phyloP scores from a whole-genome alignment of 371 early-diverging fungal genomes.

The Circinella minor region DNA sequence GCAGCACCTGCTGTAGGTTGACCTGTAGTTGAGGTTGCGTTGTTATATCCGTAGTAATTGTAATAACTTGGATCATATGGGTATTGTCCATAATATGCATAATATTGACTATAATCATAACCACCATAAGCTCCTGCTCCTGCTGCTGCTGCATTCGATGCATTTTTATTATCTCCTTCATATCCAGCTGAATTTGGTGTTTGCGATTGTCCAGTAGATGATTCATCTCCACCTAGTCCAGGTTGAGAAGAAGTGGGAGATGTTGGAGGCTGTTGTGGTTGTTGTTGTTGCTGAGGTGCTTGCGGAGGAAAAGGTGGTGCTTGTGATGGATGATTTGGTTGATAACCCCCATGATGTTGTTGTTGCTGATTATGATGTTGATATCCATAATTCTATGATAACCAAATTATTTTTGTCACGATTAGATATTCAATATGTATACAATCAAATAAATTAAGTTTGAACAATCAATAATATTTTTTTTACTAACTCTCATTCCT shows the following conservation, averaged over 20 bases:
- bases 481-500: conserved; percentile 3
- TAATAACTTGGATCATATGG: conserved; percentile 33
- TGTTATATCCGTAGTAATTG: conserved; percentile 46
- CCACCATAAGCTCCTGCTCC: conserved; percentile 19
- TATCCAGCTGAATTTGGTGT: not conserved
- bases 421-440: too few relatives aligned
- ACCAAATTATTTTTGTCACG: too few relatives aligned
- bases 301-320: not conserved
- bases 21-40: conserved; percentile 20
- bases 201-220: not conserved
- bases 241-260: not conserved
- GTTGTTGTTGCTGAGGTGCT: not conserved
- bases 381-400: conserved; percentile 7
- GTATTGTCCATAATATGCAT: conserved; percentile 39
- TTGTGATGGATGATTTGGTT: not conserved
- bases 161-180: conserved; percentile 19
- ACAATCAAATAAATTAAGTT: too few relatives aligned
- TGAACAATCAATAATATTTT: too few relatives aligned
- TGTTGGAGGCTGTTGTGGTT: not conserved
- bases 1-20: conserved; percentile 2
- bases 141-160: not conserved
- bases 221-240: not conserved
- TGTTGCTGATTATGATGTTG: too few relatives aligned
- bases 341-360: not conserved
- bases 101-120: conserved; percentile 42